Conservation (phyloP, 257 asterid species). For the Solanum etuberosum region DNA sequence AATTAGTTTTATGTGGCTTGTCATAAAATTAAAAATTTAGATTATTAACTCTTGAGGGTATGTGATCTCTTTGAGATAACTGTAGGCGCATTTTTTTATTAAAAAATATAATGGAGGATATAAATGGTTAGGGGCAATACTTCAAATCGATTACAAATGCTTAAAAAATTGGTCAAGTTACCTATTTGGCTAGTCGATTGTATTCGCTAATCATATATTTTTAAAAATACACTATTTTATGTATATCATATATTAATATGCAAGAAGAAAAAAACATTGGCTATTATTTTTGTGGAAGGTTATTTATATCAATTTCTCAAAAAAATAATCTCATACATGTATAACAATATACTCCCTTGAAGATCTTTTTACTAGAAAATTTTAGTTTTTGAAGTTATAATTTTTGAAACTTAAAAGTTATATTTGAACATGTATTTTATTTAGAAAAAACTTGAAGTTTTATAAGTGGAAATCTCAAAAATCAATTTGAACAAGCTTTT, state of each 20-base stretch:
- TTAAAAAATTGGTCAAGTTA: too few species aligned
- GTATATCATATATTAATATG: not conserved
- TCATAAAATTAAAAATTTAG: too few species aligned
- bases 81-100: accelerated
- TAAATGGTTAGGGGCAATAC: too few species aligned
- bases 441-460: not conserved
- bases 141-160: not conserved
- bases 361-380: not conserved
- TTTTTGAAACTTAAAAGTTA: not conserved
- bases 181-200: not conserved
- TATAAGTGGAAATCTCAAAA: not conserved
- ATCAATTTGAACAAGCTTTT: not conserved
- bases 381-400: not conserved
- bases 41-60: too few species aligned
- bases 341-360: not conserved
- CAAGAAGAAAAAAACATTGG: too few species aligned
- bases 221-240: not conserved
- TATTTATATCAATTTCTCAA: not conserved
- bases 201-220: not conserved
- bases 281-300: not conserved
- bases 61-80: not conserved
- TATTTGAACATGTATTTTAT: not conserved
- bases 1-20: not conserved
- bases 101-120: too few species aligned
- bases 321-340: not conserved